Evolutionary conservation across 257 asterid species (phyloP).

Genomic region (Solanum corneliomulleri): DNA sequence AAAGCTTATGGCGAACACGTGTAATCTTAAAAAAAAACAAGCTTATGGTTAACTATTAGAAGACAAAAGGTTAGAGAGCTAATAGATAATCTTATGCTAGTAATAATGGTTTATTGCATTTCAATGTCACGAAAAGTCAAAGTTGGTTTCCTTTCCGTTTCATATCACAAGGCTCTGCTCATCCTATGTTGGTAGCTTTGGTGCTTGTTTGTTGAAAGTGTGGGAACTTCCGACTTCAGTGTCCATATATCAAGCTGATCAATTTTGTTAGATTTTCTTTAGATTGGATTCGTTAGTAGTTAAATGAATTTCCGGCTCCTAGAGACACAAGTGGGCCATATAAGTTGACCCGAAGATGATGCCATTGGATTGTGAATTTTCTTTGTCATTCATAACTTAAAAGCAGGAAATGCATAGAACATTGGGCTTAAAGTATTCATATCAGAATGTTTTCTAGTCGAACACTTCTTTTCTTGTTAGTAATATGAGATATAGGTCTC

Average conservation of each 20-base stretch:
- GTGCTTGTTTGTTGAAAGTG: neutral
- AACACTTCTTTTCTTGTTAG: neutral
- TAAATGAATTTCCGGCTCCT: neutral
- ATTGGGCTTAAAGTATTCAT: neutral
- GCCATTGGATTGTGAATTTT: neutral
- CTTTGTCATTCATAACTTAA: neutral
- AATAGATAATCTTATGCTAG: neutral
- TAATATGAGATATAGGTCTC: neutral
- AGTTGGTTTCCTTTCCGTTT: neutral
- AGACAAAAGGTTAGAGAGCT: neutral
- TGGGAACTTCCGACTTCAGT: neutral
- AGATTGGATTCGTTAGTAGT: neutral
- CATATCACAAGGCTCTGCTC: neutral
- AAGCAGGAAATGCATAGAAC: neutral
- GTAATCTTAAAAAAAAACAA: neutral
- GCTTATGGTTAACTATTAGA: neutral
- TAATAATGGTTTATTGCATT: neutral
- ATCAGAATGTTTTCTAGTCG: neutral
- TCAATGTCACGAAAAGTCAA: neutral
- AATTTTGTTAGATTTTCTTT: neutral
- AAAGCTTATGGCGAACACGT: neutral
- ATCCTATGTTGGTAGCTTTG: neutral
- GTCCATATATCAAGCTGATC: neutral
- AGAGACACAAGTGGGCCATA: neutral
- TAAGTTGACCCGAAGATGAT: neutral